A percentile compares a stretch with the other conserved stretches of the same genome.
phyloP scores from a whole-genome alignment of 2,329 filamentous ascomycete genomes.

The Colletotrichum scovillei region DNA sequence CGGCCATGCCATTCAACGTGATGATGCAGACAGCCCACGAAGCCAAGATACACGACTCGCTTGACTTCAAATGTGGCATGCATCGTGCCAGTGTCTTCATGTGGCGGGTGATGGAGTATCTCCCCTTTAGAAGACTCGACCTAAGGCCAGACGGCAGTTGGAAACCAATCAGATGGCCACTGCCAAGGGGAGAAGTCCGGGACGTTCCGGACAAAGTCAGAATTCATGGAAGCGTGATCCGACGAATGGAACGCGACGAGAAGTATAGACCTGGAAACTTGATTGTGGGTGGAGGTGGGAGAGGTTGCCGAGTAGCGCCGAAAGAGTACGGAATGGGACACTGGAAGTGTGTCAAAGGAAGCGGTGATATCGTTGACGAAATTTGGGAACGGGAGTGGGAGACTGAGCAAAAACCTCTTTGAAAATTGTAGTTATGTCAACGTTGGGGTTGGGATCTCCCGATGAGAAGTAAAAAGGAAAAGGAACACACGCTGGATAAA shows the following conservation, averaged over 20 bases:
- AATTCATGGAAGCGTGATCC: conserved; percentile 80
- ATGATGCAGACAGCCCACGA: conserved; percentile 68
- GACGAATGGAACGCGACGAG: conserved; percentile 72
- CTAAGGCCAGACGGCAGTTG: conserved; percentile 78
- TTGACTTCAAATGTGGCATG: conserved; percentile 72
- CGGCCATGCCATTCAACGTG: conserved; percentile 58
- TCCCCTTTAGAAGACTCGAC: conserved; percentile 86
- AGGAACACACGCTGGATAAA: too few species aligned
- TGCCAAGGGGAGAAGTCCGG: conserved; percentile 81
- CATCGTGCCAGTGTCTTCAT: conserved; percentile 65
- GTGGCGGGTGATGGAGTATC: conserved; percentile 85
- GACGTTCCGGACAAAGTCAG: conserved; percentile 78
- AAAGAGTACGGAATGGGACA: conserved; percentile 74
- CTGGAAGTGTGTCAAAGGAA: conserved; percentile 74
- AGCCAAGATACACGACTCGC: conserved; percentile 75
- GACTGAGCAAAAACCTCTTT: not conserved
- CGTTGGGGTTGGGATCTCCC: too few species aligned
- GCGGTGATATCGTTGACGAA: conserved; percentile 77
- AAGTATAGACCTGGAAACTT: conserved; percentile 82
- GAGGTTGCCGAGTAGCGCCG: conserved; percentile 73
- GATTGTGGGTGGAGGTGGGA: conserved; percentile 82
- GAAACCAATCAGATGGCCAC: conserved; percentile 83
- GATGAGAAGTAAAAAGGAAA: too few species aligned
- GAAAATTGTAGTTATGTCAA: not conserved
- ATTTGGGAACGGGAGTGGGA: conserved; percentile 64